Conservation (phyloP, 78 protist species). For the Dictyostelium discoideum region DNA sequence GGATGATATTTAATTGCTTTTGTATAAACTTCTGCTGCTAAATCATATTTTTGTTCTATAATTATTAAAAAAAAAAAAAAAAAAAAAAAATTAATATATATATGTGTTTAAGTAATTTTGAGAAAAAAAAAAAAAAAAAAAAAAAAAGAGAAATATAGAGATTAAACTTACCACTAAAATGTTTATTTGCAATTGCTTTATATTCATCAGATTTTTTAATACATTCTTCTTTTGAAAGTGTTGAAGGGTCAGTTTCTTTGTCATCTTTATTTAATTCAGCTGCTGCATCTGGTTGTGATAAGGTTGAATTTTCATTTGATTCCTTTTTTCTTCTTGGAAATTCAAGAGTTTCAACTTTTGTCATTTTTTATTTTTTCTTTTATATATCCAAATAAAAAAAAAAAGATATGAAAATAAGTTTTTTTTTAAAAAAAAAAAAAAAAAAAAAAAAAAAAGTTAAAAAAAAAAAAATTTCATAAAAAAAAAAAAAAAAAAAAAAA, state of each 20-base stretch:
- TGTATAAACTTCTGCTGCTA: conserved; percentile 83
- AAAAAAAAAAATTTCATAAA: not conserved
- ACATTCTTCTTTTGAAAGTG: conserved; percentile 33
- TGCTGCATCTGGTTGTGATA: not conserved
- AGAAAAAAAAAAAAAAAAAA: too few species aligned
- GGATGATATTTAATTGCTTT: conserved; percentile 87
- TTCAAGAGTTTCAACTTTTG: conserved; percentile 10
- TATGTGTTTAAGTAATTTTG: too few species aligned
- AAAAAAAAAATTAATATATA: not conserved
- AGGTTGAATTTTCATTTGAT: not conserved
- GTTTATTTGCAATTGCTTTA: conserved; percentile 70
- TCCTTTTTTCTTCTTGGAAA: conserved; percentile 60
- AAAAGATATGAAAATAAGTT: not conserved
- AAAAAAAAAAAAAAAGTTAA: not conserved
- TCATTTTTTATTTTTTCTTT: not conserved
- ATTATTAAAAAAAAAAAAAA: not conserved
- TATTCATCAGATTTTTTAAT: conserved; percentile 63
- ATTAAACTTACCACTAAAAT: conserved; percentile 23
- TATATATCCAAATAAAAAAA: not conserved
- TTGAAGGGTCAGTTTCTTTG: not conserved
- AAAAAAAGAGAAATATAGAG: too few species aligned
- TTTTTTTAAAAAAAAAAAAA: not conserved
- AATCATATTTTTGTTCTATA: conserved; percentile 63
- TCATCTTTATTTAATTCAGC: not conserved
- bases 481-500: not conserved